Evolutionary conservation across 176 grass and related monocot species (phyloP).

Genomic region (Avena insularis): DNA sequence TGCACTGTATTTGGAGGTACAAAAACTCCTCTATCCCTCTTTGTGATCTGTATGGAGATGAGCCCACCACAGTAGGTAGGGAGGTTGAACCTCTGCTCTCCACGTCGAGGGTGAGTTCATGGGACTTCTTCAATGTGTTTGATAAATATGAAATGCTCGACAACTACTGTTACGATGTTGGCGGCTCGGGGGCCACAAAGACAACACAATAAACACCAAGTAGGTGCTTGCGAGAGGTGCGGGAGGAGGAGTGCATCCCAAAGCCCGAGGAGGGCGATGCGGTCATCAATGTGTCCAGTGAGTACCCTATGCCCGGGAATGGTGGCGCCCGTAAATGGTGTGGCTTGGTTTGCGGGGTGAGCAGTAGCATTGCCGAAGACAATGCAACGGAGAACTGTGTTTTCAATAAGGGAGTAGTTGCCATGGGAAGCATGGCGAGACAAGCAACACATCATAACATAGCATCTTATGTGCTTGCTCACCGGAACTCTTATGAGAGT

Average conservation of each 20-base stretch:
- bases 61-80: background rate
- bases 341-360: constrained; percentile 37
- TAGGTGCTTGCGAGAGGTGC: constrained; percentile 68
- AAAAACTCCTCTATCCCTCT: no score
- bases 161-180: no score
- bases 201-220: no score
- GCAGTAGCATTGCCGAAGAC: constrained; percentile 29
- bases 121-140: constrained; percentile 74
- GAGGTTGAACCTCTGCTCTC: constrained; percentile 50
- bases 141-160: constrained; percentile 43
- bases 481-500: background rate
- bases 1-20: no score
- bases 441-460: constrained; percentile 8
- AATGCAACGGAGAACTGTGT: constrained; percentile 22
- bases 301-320: constrained; percentile 35
- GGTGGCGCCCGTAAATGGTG: constrained; percentile 24
- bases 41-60: background rate
- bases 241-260: constrained; percentile 88
- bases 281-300: constrained; percentile 55
- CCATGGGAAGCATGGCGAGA: no score
- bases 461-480: background rate
- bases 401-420: constrained; percentile 25
- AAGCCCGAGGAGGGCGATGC: constrained; percentile 75
- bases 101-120: constrained; percentile 58
- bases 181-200: no score